Evolutionary conservation across 1,139 yeast genomes (phyloP).

Genomic region (Taphrina pruni): DNA sequence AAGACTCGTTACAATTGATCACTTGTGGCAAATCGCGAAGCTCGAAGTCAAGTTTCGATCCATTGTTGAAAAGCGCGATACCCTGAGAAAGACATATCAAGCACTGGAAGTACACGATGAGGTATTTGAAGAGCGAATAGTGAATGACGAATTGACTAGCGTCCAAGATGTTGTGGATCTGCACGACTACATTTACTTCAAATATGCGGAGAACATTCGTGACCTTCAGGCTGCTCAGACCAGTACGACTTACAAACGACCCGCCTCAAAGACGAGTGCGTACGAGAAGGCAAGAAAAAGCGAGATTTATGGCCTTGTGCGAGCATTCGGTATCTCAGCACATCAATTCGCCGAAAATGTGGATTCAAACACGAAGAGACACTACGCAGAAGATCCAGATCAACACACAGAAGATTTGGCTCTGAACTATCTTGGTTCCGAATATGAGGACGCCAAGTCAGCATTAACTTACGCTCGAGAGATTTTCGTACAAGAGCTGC

Average conservation of each 20-base stretch:
- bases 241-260: constrained; percentile 55
- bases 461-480: constrained; percentile 78
- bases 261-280: constrained; percentile 70
- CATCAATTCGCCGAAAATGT: constrained; percentile 85
- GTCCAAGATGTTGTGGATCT: constrained; percentile 87
- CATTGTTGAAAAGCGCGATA: constrained; percentile 72
- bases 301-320: constrained; percentile 69
- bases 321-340: constrained; percentile 77
- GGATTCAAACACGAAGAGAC: constrained; percentile 70
- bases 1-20: constrained; percentile 58
- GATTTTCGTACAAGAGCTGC: constrained; percentile 77
- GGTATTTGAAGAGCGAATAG: constrained; percentile 62
- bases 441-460: constrained; percentile 54
- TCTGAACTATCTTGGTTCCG: constrained; percentile 57
- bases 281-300: constrained; percentile 79
- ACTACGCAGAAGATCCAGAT: constrained; percentile 70
- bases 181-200: constrained; percentile 81
- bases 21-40: constrained; percentile 87
- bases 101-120: constrained; percentile 65
- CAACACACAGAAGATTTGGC: constrained; percentile 70
- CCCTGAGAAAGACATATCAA: constrained; percentile 64
- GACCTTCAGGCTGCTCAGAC: constrained; percentile 46
- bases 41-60: constrained; percentile 90
- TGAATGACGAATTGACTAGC: constrained; percentile 58
- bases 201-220: constrained; percentile 70